A percentile compares a stretch with the other conserved stretches of the same genome.
Conservation (phyloP, 768 basidiomycete genomes). For the Lentinula guzmanii region DNA sequence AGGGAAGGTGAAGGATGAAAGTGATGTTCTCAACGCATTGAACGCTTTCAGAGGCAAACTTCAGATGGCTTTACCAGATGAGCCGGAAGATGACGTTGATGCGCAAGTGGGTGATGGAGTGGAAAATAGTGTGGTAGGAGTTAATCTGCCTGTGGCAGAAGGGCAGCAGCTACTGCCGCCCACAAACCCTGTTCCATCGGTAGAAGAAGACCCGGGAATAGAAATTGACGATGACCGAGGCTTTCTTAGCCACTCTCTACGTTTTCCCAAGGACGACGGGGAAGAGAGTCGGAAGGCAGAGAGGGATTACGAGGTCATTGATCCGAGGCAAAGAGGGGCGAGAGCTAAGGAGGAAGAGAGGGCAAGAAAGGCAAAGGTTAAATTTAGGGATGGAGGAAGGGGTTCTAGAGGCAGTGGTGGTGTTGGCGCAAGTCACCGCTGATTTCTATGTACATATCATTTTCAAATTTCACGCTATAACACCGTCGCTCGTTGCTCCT, state of each 20-base stretch:
- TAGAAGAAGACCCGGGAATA: slow-evolving; percentile 44
- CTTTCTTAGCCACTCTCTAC: slow-evolving; percentile 67
- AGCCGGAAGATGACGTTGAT: slow-evolving; percentile 15
- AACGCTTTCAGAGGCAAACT: slow-evolving; percentile 70
- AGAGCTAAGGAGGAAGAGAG: slow-evolving; percentile 74
- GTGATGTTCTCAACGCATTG: slow-evolving; percentile 61
- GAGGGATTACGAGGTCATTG: slow-evolving; percentile 86
- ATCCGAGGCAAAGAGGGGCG: slow-evolving; percentile 68
- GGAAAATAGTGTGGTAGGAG: slow-evolving; percentile 17
- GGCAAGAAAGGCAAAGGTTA: slow-evolving; percentile 48
- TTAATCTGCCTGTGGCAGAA: slow-evolving; percentile 11
- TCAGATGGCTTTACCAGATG: slow-evolving; percentile 34
- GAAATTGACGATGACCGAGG: slow-evolving; percentile 76
- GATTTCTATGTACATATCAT: not conserved
- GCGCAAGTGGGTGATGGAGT: slow-evolving; percentile 13
- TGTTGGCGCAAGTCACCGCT: slow-evolving; percentile 16
- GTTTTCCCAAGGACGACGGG: slow-evolving; percentile 73
- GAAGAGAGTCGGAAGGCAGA: slow-evolving; percentile 76
- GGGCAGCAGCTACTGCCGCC: not conserved
- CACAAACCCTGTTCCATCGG: slow-evolving; percentile 6
- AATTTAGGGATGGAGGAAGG: slow-evolving; percentile 26
- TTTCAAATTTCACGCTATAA: not conserved
- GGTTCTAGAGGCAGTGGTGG: slow-evolving; percentile 20
- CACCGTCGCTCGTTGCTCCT: no score
- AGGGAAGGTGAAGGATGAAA: slow-evolving; percentile 48